phyloP scores from a whole-genome alignment of 106 monocot species.

The Narthecium ossifragum region DNA sequence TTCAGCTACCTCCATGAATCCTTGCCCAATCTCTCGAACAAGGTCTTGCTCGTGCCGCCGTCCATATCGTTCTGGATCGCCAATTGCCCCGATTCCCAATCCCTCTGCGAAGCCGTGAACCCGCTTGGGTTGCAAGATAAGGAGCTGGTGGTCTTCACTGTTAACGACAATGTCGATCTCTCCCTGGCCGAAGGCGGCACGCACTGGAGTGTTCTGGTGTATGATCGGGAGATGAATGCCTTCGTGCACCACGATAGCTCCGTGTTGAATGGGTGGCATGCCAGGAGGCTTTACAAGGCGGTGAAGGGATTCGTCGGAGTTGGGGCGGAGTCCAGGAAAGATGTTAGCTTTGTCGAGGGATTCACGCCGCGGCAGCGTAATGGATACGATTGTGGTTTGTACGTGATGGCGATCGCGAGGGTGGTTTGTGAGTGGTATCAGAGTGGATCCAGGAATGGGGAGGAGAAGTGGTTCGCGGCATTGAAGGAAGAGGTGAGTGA shows the following conservation, averaged over 20 bases:
- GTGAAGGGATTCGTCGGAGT: conserved; percentile 27
- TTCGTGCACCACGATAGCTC: conserved; percentile 81
- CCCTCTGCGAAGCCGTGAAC: conserved; percentile 17
- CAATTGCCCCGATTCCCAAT: conserved; percentile 23
- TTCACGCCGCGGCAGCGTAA: conserved; percentile 59
- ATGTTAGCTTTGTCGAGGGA: conserved; percentile 23
- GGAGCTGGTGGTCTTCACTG: conserved; percentile 37
- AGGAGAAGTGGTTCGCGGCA: conserved; percentile 22
- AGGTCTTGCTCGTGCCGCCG: conserved; percentile 49
- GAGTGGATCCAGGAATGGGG: background rate
- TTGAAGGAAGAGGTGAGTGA: conserved; percentile 25
- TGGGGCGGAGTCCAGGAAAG: background rate
- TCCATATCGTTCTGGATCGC: conserved; percentile 47
- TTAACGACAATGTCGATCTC: conserved; percentile 33
- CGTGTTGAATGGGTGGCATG: conserved; percentile 24
- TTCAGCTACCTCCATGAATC: conserved; percentile 25
- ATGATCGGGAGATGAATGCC: conserved; percentile 9
- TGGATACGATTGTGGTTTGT: conserved; percentile 79
- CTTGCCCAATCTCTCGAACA: background rate
- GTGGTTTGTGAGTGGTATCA: conserved; percentile 41
- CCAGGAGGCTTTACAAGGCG: conserved; percentile 25
- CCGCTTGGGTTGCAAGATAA: conserved; percentile 35
- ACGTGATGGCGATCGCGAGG: conserved; percentile 50
- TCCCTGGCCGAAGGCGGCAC: conserved; percentile 40
- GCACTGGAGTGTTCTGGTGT: conserved; percentile 84